Conservation (phyloP, 2,329 filamentous ascomycete species). For the Remersonia thermophila region DNA sequence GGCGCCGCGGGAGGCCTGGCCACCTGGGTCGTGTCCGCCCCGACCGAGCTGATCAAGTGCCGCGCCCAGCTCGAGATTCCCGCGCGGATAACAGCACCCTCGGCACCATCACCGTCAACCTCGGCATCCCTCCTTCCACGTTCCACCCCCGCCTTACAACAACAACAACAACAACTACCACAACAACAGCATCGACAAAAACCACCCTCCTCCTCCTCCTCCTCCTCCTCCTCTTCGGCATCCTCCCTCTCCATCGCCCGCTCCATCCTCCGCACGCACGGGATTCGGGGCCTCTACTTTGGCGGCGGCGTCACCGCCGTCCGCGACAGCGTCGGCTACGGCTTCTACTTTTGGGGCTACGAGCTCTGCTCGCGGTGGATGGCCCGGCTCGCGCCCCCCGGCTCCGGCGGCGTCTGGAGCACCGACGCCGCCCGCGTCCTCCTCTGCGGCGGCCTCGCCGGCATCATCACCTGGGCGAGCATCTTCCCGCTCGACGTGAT, state of each 20-base stretch:
- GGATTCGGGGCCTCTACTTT: slow-evolving; percentile 63
- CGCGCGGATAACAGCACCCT: slow-evolving; percentile 31
- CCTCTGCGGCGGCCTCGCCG: slow-evolving; percentile 76
- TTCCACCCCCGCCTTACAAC: too few relatives aligned
- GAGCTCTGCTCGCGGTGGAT: slow-evolving; percentile 52
- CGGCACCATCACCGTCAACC: too few relatives aligned
- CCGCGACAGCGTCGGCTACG: slow-evolving; percentile 84
- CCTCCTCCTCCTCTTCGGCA: too few relatives aligned
- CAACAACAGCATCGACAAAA: too few relatives aligned
- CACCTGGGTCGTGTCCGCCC: slow-evolving; percentile 74
- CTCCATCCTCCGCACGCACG: slow-evolving; percentile 42
- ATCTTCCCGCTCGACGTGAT: slow-evolving; percentile 87
- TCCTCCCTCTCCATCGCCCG: slow-evolving; percentile 49
- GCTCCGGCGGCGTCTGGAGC: slow-evolving; percentile 14
- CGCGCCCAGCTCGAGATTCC: slow-evolving; percentile 58
- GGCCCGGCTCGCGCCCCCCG: slow-evolving; percentile 10
- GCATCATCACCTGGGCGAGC: slow-evolving; percentile 77
- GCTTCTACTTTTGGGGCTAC: slow-evolving; percentile 95
- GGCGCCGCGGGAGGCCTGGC: slow-evolving; percentile 73
- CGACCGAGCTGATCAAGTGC: slow-evolving; percentile 86
- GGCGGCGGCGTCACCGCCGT: slow-evolving; percentile 72
- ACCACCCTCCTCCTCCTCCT: too few relatives aligned
- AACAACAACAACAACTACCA: too few relatives aligned
- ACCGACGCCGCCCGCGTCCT: slow-evolving; percentile 51
- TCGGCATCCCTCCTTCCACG: too few relatives aligned